Evolutionary conservation across 2,329 filamentous ascomycete species (phyloP), one percentile per base, ranked within the genome.

Genomic region (Pyrenophora seminiperda): DNA sequence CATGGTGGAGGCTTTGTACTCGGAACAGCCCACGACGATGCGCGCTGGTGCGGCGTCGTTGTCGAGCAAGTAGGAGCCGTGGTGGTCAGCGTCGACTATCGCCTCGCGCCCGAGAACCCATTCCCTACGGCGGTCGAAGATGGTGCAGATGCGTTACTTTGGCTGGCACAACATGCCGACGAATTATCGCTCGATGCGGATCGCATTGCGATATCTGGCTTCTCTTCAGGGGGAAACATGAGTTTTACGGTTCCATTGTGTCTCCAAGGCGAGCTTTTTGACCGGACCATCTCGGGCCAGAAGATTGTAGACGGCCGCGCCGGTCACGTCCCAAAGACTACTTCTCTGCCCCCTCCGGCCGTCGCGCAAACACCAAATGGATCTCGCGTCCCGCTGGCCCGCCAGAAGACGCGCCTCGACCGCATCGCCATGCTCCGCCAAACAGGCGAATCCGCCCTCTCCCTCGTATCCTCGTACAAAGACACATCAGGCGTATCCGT

Each of bases 101-200:
- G 84, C 13, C 76, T 80, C 14, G 83, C 83, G 0, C 84, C 84
- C 3, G 83, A 86, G 62, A 72, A 79, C 52, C 82, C 83, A 0
- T 87, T 86, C 58, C 84, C 84, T 2, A 83, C 80, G 0, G 82
- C 83, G 0, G 83, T 86, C 2, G 84, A 87, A 56, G 84, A 87
- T 54, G 83, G 83, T 15, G 83, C 83, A 5, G 83, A 84, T 50
- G 82, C 83, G 1, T 71, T 87, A 15, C 71, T 85, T 4, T 85
- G 82, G 67, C 75, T 86, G 4, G 78, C 82, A 27, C 70, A 77
- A 22, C 74, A 86, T 61, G 81, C 83, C 0, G 71, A 76, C 4
- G 80, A 84, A 42, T 68, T 86, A 24, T 77, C 79, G 30, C 73
- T 87, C 31, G 83, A 87, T 61, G 68, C 78, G 2, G 77, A 79